Conservation (phyloP, 169 alveolate species). For the Eimeria sp. region DNA sequence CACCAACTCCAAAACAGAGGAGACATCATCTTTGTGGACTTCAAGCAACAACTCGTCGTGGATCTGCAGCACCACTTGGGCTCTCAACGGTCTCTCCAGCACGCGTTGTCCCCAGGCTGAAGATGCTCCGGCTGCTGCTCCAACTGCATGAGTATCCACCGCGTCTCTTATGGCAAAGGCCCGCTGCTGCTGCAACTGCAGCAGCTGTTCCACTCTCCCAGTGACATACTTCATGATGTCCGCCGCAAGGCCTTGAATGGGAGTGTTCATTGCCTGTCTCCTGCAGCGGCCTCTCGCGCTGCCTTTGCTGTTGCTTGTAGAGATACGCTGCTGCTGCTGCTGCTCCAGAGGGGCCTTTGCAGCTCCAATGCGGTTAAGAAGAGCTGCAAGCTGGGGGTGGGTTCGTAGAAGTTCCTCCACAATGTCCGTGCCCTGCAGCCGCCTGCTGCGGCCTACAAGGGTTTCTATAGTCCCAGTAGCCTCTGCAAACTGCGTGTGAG, state of each 20-base stretch:
- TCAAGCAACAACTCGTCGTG: constrained; percentile 89
- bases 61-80: constrained; percentile 85
- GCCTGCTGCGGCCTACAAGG: constrained; percentile 86
- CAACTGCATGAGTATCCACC: background rate
- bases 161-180: background rate
- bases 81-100: constrained; percentile 63
- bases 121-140: background rate
- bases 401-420: background rate
- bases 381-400: background rate
- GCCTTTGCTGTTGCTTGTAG: constrained; percentile 6
- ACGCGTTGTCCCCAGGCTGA: background rate
- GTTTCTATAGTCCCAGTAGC: constrained; percentile 84
- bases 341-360: constrained; percentile 6
- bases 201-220: constrained; percentile 43
- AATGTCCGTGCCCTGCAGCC: constrained; percentile 8
- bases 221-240: constrained; percentile 88
- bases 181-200: constrained; percentile 42
- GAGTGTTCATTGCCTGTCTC: constrained; percentile 88
- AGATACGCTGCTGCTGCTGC: background rate
- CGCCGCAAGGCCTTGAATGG: constrained; percentile 89
- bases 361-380: constrained; percentile 23
- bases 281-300: constrained; percentile 78
- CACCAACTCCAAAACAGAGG: background rate
- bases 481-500: constrained; percentile 83
- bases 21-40: constrained; percentile 35